These are phyloP conservation scores for Calonectria pteridis DNA, from an alignment of 2,329 filamentous ascomycete genomes.

Conservation along the genomic window DNA sequence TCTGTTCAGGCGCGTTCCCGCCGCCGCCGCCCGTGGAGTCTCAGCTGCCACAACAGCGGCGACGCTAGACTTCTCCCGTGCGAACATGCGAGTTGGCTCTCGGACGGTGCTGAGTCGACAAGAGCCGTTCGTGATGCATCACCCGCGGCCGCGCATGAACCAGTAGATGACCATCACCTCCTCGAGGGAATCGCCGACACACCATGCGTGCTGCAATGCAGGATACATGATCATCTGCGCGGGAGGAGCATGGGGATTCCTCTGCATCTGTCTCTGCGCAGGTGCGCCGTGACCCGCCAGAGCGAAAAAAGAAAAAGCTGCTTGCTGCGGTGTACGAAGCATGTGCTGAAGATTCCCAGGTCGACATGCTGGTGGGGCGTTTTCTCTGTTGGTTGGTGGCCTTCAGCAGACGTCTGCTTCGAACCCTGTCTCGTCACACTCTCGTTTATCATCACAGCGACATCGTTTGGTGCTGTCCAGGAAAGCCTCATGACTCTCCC, in stretches of 20 bases:
- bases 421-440: slow-evolving; percentile 15
- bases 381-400: slow-evolving; percentile 10
- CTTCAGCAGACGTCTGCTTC: slow-evolving; percentile 1
- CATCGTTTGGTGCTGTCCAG: background rate
- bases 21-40: slow-evolving; percentile 10
- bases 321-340: slow-evolving; percentile 1
- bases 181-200: background rate
- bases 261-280: background rate
- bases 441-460: background rate
- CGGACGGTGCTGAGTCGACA: background rate
- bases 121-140: background rate
- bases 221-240: background rate
- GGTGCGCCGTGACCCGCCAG: background rate
- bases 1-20: slow-evolving; percentile 22
- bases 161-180: background rate
- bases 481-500: slow-evolving; percentile 18
- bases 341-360: background rate
- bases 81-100: slow-evolving; percentile 11
- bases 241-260: background rate
- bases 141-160: slow-evolving; percentile 23
- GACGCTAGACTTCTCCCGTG: slow-evolving; percentile 4
- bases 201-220: slow-evolving; percentile 5
- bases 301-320: slow-evolving; percentile 5
- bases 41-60: slow-evolving; percentile 10
- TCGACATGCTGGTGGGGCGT: slow-evolving; percentile 3